These are phyloP conservation scores for Porcisia hertigi DNA, from an alignment of 208 protist genomes.

Conservation along the genomic window DNA sequence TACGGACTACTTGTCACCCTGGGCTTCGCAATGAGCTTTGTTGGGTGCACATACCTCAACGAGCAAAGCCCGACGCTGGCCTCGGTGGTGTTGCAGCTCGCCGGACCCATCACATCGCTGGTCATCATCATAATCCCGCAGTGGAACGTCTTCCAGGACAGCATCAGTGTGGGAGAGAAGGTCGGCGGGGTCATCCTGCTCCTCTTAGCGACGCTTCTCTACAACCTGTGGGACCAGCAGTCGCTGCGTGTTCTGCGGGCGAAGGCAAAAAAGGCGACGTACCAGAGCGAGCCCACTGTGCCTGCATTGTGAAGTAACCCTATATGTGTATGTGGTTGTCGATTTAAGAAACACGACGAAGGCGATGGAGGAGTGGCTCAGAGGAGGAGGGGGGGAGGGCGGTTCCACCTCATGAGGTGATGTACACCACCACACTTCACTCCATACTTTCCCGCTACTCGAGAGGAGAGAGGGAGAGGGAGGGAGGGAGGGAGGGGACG, in stretches of 20 bases:
- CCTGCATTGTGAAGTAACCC: neutral
- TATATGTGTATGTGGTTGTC: neutral
- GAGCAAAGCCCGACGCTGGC: slow-evolving; percentile 82
- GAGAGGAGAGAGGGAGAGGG: neutral
- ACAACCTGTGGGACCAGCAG: slow-evolving; percentile 80
- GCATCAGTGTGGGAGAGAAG: slow-evolving; percentile 64
- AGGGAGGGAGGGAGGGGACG: too few relatives aligned
- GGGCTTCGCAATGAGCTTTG: slow-evolving; percentile 79
- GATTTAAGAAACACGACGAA: too few relatives aligned
- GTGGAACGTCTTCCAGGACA: slow-evolving; percentile 80
- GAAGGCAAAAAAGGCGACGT: slow-evolving; percentile 26
- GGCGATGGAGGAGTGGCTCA: too few relatives aligned
- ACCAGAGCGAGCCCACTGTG: neutral
- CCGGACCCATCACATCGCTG: slow-evolving; percentile 72
- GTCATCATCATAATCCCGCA: slow-evolving; percentile 70
- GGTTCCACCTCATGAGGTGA: too few relatives aligned
- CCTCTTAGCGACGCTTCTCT: slow-evolving; percentile 55
- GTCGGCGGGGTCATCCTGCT: slow-evolving; percentile 73
- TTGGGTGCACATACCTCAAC: slow-evolving; percentile 84
- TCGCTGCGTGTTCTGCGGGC: slow-evolving; percentile 38
- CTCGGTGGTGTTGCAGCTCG: slow-evolving; percentile 82
- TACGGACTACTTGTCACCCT: slow-evolving; percentile 69
- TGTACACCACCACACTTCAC: too few relatives aligned
- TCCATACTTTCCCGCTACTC: too few relatives aligned
- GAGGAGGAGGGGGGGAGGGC: too few relatives aligned